A percentile compares a stretch with the other conserved stretches of the same genome.
Conservation (phyloP, 1,284 basidiomycete genomes). For the Ganoderma lingzhi region DNA sequence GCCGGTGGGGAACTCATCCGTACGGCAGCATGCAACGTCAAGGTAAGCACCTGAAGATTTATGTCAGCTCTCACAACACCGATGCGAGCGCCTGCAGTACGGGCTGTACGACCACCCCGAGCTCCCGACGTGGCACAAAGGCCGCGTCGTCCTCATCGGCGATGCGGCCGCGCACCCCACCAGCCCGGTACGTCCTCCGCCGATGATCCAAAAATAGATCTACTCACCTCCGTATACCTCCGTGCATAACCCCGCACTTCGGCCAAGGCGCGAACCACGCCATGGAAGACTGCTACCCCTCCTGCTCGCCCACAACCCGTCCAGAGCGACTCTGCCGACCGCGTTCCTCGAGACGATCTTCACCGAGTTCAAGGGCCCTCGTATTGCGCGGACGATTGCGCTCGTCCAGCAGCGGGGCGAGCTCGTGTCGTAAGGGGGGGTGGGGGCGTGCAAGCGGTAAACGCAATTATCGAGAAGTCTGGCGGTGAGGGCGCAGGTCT, state of each 20-base stretch:
- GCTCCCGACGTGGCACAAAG: conserved; percentile 51
- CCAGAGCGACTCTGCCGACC: conserved; percentile 40
- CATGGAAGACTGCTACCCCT: conserved; percentile 53
- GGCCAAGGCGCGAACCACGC: conserved; percentile 60
- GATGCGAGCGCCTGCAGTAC: conserved; percentile 40
- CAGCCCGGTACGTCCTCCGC: conserved; percentile 39
- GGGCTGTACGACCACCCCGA: conserved; percentile 57
- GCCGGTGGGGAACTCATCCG: conserved; percentile 48
- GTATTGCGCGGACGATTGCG: conserved; percentile 37
- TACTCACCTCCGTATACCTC: not conserved
- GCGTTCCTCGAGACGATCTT: conserved; percentile 44
- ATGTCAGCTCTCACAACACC: not conserved
- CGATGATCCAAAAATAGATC: too few species aligned
- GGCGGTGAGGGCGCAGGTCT: too few species aligned
- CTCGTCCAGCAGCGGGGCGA: conserved; percentile 50
- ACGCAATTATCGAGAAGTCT: conserved; percentile 35
- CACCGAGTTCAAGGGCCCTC: conserved; percentile 40
- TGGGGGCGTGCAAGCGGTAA: conserved; percentile 43
- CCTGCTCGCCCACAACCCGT: conserved; percentile 45
- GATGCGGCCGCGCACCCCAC: conserved; percentile 48
- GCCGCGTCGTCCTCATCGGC: conserved; percentile 43
- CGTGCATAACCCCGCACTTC: conserved; percentile 47
- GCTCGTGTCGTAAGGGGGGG: conserved; percentile 45
- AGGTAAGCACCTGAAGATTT: conserved; percentile 39
- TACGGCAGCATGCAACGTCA: conserved; percentile 46